Evolutionary conservation across 2,329 filamentous ascomycete species (phyloP).

Genomic region (Aureobasidium pullulans): DNA sequence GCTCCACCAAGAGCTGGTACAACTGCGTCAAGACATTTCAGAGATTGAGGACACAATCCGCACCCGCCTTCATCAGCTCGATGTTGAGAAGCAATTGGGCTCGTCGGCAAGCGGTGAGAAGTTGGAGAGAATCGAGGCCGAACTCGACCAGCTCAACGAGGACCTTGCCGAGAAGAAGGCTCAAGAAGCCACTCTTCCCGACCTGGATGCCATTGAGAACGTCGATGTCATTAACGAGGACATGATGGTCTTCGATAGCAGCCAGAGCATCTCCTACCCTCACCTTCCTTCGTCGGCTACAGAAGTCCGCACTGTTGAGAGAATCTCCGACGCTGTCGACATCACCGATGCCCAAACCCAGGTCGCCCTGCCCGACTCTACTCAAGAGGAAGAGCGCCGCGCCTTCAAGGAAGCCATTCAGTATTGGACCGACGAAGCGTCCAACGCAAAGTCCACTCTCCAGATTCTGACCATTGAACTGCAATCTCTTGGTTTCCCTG

Average conservation of each 20-base stretch:
- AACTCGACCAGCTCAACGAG: constrained; percentile 24
- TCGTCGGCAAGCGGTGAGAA: constrained; percentile 32
- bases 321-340: background rate
- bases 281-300: constrained; percentile 17
- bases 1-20: constrained; percentile 28
- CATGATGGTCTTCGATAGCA: constrained; percentile 27
- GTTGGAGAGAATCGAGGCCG: constrained; percentile 22
- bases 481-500: constrained; percentile 34
- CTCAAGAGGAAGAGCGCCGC: constrained; percentile 24
- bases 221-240: constrained; percentile 21
- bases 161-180: constrained; percentile 20
- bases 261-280: constrained; percentile 22
- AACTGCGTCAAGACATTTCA: constrained; percentile 30
- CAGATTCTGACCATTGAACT: constrained; percentile 38
- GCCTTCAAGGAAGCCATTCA: constrained; percentile 35
- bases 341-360: constrained; percentile 15
- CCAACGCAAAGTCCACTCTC: constrained; percentile 33
- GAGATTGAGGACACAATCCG: constrained; percentile 27
- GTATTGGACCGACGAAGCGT: constrained; percentile 30
- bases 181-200: constrained; percentile 5
- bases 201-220: constrained; percentile 17
- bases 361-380: constrained; percentile 16
- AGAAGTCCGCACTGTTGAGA: constrained; percentile 6
- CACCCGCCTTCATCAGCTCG: constrained; percentile 29
- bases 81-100: constrained; percentile 31